Evolutionary conservation across 176 grass and related monocot species (phyloP), one percentile per base, ranked within the genome.

Genomic region (Neostapfia colusana): DNA sequence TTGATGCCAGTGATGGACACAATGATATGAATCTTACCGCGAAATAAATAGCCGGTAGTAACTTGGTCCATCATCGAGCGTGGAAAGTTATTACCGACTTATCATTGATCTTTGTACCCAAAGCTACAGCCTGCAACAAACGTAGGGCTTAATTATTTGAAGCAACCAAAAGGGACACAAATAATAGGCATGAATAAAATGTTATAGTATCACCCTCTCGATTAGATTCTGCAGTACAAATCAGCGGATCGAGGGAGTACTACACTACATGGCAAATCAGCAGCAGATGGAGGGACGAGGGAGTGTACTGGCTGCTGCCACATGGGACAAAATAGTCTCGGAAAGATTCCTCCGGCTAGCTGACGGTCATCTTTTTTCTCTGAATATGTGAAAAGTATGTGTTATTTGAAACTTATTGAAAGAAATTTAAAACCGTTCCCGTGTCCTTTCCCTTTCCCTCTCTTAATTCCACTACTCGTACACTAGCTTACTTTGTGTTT

Each of bases 361-460:
- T 4, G 31, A 18, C 20, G 50, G 41, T 16, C 64, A 39, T 17
- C 0, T 20, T 46, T 20, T 46, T 34, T 7, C 10, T 26, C n/a
- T 25, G 18, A 7, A 37, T 12, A 44, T 46, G 25, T 7, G 25
- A 56, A 75, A 2, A 27, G 31, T 20, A 69, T 24, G 2, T 28
- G 38, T 55, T 55, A 46, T 55, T 31, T 51, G n/a, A 25, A n/a
- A 55, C 34, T 23, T n/a, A n/a, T n/a, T 55, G 23, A 25, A n/a
- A 27, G 39, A 14, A 43, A 71, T 38, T 24, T 10, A 20, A 66
- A 84, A 70, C 56, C 44, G 36, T 35, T 53, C 44, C 58, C 25
- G 26, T 53, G 44, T 51, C 62, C 61, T 66, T 50, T 65, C 74
- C 60, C 46, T 76, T 70, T 80, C 45, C 27, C 42, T 79, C 67